These are phyloP conservation scores for Phytophthora colocasiae DNA, from an alignment of 352 stramenopile species.

Conservation along the genomic window DNA sequence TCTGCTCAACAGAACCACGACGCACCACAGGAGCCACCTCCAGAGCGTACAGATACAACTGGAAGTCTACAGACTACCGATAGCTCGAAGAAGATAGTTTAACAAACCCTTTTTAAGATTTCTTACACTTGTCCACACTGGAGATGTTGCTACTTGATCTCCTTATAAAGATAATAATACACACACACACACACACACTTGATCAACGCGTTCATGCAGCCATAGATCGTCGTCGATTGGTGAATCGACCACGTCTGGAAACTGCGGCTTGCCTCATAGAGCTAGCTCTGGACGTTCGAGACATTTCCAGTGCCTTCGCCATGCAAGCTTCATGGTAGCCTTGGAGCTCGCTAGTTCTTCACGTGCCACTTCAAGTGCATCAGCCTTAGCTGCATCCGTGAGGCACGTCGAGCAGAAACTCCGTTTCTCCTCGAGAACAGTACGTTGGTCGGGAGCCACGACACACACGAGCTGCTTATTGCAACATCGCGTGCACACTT, in stretches of 20 bases:
- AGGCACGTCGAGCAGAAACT: conserved; percentile 10
- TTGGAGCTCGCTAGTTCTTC: conserved; percentile 5
- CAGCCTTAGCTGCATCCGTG: neutral
- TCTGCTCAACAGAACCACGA: too few species aligned
- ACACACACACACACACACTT: too few species aligned
- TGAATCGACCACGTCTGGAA: neutral
- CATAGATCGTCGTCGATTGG: neutral
- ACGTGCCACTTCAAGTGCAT: conserved; percentile 5
- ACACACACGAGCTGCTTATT: conserved; percentile 5
- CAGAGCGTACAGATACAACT: too few species aligned
- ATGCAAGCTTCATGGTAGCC: conserved; percentile 1
- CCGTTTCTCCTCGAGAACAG: conserved; percentile 8
- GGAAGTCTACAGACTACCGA: too few species aligned
- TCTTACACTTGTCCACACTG: too few species aligned
- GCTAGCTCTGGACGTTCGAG: neutral
- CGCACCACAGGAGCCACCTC: too few species aligned
- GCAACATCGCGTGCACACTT: conserved; percentile 7
- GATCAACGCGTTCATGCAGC: neutral
- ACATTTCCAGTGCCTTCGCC: neutral
- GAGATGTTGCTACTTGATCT: too few species aligned
- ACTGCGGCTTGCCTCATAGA: neutral
- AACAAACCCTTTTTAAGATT: too few species aligned
- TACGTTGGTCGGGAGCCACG: conserved; percentile 5
- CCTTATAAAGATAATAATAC: too few species aligned
- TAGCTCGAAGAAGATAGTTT: too few species aligned